Evolutionary conservation across 352 stramenopile species (phyloP).

Genomic region (Phytophthora colocasiae): DNA sequence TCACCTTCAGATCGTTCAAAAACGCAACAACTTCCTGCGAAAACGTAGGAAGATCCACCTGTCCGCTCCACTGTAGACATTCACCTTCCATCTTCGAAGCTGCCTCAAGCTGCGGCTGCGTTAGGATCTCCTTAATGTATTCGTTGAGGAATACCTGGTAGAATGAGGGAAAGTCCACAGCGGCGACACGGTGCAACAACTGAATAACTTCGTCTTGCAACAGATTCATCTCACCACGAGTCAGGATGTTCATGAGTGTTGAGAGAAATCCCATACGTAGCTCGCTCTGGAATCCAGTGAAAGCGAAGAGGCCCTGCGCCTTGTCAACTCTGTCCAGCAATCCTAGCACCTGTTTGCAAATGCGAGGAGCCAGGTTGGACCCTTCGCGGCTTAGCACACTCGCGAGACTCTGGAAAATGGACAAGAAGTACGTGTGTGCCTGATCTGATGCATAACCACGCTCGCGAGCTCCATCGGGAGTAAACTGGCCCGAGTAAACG

Average conservation of each 20-base stretch:
- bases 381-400: constrained; percentile 65
- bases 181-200: constrained; percentile 71
- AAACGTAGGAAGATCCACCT: constrained; percentile 81
- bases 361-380: constrained; percentile 57
- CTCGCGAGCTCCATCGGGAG: constrained; percentile 55
- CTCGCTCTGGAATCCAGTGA: constrained; percentile 76
- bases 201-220: constrained; percentile 80
- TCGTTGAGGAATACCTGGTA: constrained; percentile 69
- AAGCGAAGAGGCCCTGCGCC: constrained; percentile 69
- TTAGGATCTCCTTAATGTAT: constrained; percentile 76
- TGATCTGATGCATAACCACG: constrained; percentile 69
- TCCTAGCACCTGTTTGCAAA: constrained; percentile 79
- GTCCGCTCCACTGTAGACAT: constrained; percentile 77
- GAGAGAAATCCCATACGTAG: constrained; percentile 79
- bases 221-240: constrained; percentile 80
- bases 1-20: constrained; percentile 79
- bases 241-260: constrained; percentile 82
- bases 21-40: constrained; percentile 72
- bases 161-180: constrained; percentile 81
- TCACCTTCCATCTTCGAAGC: constrained; percentile 59
- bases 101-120: constrained; percentile 54
- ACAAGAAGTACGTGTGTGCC: constrained; percentile 76
- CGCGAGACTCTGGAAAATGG: constrained; percentile 80
- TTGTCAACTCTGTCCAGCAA: constrained; percentile 75
- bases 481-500: constrained; percentile 50